Evolutionary conservation across 805 yeast genomes (phyloP), one percentile per base, ranked within the genome.

Genomic region (Sungouiella blattae): DNA sequence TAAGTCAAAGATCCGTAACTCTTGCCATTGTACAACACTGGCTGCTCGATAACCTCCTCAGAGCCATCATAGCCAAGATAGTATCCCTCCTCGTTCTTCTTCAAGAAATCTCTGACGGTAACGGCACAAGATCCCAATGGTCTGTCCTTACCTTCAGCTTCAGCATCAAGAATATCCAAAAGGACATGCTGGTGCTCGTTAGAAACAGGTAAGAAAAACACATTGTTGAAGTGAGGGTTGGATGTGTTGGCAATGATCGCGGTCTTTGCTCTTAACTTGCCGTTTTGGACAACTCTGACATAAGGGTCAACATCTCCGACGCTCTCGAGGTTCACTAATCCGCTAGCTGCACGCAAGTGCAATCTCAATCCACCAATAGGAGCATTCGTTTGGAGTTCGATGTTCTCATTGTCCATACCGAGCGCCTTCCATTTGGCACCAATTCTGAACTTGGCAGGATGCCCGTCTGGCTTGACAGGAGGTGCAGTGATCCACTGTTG

Each of bases 241-340:
- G 69, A 52, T 1, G 78, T 69, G 32, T 75, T 70, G 9, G 77
- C 73, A 45, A 73, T 73, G 36, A 74, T 74, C 1, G 62, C 53
- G 2, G 93, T 78, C 43, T 66, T 69, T 35, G 71, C 82, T 41
- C 69, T 70, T 26, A 75, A 51, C 52, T 74, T 75, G 46, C 83
- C 83, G 49, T 80, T 78, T 39, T 77, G 57, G 24, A 75, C 50
- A 7, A 83, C 69, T 40, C 75, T 70, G 26, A 81, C 77, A 49
- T 83, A 84, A 4, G 94, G 93, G 58, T 85, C 89, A 49, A 83
- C 78, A 37, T 73, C 76, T 37, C 93, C 91, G 33, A 83, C 73
- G 11, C 79, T 71, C 46, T 82, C 84, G 47, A 83, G 60, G 47
- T 78, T 65, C 46, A 71, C 64, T 47, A 80, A 59, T 26, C 76